Evolutionary conservation across 768 basidiomycete genomes (phyloP).

Genomic region (Piloderma croceum): DNA sequence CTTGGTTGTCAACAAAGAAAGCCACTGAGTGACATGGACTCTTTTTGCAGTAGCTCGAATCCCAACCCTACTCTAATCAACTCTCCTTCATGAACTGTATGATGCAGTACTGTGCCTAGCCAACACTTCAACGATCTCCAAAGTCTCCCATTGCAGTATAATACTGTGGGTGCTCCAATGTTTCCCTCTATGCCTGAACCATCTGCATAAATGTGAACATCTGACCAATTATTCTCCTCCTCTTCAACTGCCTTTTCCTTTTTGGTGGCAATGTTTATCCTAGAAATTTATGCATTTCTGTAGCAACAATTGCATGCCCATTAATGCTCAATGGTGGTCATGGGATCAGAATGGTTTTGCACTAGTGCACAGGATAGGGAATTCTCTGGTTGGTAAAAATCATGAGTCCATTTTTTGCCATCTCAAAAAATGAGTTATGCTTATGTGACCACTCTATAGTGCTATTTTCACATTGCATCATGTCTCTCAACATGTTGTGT

Average conservation of each 20-base stretch:
- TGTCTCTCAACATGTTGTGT: too few species aligned
- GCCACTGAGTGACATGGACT: not conserved
- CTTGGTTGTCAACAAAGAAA: slow-evolving; percentile 18
- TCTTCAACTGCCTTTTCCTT: slow-evolving; percentile 4
- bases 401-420: too few species aligned
- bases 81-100: slow-evolving; percentile 24
- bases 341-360: too few species aligned
- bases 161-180: slow-evolving; percentile 19
- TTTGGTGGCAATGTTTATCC: not conserved
- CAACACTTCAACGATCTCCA: not conserved
- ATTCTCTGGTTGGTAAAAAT: too few species aligned
- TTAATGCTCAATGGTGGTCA: too few species aligned
- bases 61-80: slow-evolving; percentile 14
- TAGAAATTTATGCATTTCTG: too few species aligned
- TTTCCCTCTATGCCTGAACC: slow-evolving; percentile 13
- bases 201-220: slow-evolving; percentile 17
- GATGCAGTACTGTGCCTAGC: slow-evolving; percentile 7
- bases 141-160: slow-evolving; percentile 2
- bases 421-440: too few species aligned
- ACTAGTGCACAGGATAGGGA: too few species aligned
- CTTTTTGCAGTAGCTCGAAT: slow-evolving; percentile 6
- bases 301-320: too few species aligned
- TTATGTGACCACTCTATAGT: too few species aligned
- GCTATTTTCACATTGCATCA: too few species aligned
- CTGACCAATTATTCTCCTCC: not conserved